A percentile compares a stretch with the other conserved stretches of the same genome.
These are phyloP conservation scores for Lachancea quebecensis DNA, from an alignment of 805 yeast species.

Conservation along the genomic window DNA sequence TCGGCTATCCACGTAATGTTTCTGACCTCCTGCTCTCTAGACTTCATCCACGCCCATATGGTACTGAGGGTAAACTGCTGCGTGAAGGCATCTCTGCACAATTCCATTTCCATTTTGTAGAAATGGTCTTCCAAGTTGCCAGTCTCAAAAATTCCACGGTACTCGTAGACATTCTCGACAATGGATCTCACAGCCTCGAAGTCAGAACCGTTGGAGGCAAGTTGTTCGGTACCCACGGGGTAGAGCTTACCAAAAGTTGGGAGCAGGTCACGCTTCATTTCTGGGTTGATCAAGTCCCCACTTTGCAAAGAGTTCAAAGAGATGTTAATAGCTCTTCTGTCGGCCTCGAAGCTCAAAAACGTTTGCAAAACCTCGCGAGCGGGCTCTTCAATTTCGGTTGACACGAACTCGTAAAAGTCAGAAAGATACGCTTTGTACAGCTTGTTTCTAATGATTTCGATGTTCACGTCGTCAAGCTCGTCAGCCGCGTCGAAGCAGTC, in stretches of 20 bases:
- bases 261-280: conserved; percentile 65
- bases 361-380: conserved; percentile 74
- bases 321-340: conserved; percentile 88
- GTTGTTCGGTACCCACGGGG: conserved; percentile 55
- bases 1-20: conserved; percentile 99
- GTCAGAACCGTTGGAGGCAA: conserved; percentile 70
- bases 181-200: conserved; percentile 69
- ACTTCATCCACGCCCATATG: conserved; percentile 94
- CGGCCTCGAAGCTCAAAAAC: conserved; percentile 85
- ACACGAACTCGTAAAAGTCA: conserved; percentile 68
- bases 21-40: conserved; percentile 94
- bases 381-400: conserved; percentile 58
- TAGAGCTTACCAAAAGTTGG: conserved; percentile 80
- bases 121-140: conserved; percentile 87
- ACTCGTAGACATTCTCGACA: conserved; percentile 60
- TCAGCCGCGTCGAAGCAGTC: conserved; percentile 78
- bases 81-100: conserved; percentile 88
- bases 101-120: conserved; percentile 84
- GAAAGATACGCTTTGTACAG: conserved; percentile 90
- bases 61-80: conserved; percentile 91
- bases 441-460: conserved; percentile 88
- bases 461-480: conserved; percentile 90
- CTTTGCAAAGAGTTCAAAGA: conserved; percentile 70
- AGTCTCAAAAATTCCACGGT: conserved; percentile 48
- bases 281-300: conserved; percentile 46